Evolutionary conservation across 2,329 filamentous ascomycete species (phyloP).

Genomic region (Sporothrix inflata): DNA sequence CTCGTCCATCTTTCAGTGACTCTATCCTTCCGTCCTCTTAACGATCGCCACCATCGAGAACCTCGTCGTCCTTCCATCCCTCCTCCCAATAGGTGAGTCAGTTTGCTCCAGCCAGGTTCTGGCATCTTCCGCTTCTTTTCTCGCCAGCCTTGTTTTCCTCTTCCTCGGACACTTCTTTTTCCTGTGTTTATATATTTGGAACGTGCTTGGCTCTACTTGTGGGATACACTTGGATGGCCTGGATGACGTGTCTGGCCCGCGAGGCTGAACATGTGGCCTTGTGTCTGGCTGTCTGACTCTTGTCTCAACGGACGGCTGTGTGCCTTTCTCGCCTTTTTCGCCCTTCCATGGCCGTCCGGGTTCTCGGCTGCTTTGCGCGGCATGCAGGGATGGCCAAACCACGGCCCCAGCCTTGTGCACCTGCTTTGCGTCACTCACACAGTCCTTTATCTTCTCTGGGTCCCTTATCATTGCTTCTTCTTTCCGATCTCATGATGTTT

Average conservation of each 20-base stretch:
- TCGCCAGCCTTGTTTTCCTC: not conserved
- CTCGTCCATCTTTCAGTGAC: not conserved
- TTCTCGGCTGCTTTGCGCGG: not conserved
- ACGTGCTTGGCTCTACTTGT: not conserved
- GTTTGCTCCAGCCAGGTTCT: not conserved
- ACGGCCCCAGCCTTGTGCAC: constrained; percentile 11
- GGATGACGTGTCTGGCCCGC: not conserved
- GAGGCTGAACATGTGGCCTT: constrained; percentile 16
- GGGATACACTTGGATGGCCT: not conserved
- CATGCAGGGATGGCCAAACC: not conserved
- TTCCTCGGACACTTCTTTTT: not conserved
- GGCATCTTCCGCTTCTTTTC: not conserved
- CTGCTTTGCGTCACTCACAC: not conserved
- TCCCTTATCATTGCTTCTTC: not conserved
- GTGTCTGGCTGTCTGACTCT: not conserved
- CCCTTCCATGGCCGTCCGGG: not conserved
- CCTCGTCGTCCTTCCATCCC: not conserved
- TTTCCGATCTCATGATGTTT: not conserved
- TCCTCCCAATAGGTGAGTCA: constrained; percentile 4
- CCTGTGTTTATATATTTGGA: not conserved
- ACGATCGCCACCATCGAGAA: not conserved
- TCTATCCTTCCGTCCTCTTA: not conserved
- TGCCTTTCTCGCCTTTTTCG: not conserved
- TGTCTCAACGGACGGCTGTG: not conserved
- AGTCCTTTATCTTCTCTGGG: constrained; percentile 1